Conservation (phyloP, 2,329 filamentous ascomycete genomes). For the Curvularia sp. region DNA sequence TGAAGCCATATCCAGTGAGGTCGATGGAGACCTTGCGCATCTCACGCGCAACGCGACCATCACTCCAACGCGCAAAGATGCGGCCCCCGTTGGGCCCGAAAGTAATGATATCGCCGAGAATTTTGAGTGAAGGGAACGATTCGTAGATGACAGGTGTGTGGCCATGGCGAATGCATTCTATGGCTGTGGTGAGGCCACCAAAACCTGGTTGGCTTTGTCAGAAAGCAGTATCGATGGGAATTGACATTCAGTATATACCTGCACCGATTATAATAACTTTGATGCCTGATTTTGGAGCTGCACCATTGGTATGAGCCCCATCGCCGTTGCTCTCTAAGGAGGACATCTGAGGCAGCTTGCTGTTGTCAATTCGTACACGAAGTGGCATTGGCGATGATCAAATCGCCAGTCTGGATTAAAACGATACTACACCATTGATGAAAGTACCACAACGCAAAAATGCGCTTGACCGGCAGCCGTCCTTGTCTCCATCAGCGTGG, state of each 20-base stretch:
- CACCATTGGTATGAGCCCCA: not conserved
- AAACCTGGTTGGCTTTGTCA: conserved; percentile 56
- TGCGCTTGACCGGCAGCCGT: conserved; percentile 13
- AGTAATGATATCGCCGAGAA: conserved; percentile 68
- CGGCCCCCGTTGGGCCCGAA: conserved; percentile 68
- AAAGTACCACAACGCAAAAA: conserved; percentile 6
- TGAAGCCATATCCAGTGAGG: conserved; percentile 63
- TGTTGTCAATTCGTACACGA: conserved; percentile 28
- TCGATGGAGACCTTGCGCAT: conserved; percentile 63
- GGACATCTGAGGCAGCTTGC: conserved; percentile 33
- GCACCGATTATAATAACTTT: conserved; percentile 61
- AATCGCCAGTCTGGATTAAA: not conserved
- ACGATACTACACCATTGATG: conserved; percentile 3
- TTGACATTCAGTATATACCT: conserved; percentile 39
- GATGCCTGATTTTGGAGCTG: conserved; percentile 55
- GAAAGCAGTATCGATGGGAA: not conserved
- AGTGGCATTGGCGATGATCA: conserved; percentile 25
- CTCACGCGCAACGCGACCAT: conserved; percentile 57
- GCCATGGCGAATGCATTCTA: conserved; percentile 68
- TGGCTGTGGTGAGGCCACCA: conserved; percentile 67
- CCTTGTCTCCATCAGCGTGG: conserved; percentile 16
- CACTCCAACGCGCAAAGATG: conserved; percentile 66
- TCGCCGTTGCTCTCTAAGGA: conserved; percentile 18
- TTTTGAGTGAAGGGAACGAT: conserved; percentile 63
- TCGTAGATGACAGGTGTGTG: conserved; percentile 67